Evolutionary conservation across 129 eudicot species (phyloP), one percentile per base, ranked within the genome.

Genomic region (sunflower (Helianthus annuus)): DNA sequence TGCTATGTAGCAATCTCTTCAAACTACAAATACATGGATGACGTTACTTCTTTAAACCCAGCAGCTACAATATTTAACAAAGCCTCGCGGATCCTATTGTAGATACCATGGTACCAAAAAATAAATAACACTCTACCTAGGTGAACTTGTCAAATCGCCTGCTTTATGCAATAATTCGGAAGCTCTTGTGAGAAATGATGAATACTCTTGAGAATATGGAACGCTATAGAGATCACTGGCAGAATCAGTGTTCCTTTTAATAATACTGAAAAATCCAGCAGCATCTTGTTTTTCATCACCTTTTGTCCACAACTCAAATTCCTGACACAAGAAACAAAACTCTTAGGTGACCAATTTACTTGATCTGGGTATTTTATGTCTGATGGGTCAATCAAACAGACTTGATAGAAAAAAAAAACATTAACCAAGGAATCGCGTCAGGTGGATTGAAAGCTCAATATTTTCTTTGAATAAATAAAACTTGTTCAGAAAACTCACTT

Each of bases 261-360:
- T 82, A 64, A 93, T 96, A 64, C 56, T 87, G 82, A 93, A 93
- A 82, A 87, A 93, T 19, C 96, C 97, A 10, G 79, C 85, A 64
- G 95, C 84, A 13, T 85, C 90, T 79, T 72, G 84, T 80, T 64
- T 84, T 63, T 84, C 66, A 56, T 85, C 91, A 54, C 84, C 88
- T 63, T 87, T 78, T 64, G 81, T 80, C 98, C 98, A 93, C 69
- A 85, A 81, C 55, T 87, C 88, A 79, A 93, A 93, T 80, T 93
- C 98, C 97, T 92, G 68, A 5, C 46, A 56, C 57, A 73, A 78
- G 39, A 65, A 27, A 62, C 65, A 22, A 27, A 78, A 48, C 42
- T 48, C 66, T 59, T 44, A 64, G 73, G 61, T 51, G 9, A 9
- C 72, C 34, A 6, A 68, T 68, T 7, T 39, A 16, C 60, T 68